A percentile compares a stretch with the other conserved stretches of the same genome.
phyloP scores from a whole-genome alignment of 345 rosid species.

The Citrus glauca region DNA sequence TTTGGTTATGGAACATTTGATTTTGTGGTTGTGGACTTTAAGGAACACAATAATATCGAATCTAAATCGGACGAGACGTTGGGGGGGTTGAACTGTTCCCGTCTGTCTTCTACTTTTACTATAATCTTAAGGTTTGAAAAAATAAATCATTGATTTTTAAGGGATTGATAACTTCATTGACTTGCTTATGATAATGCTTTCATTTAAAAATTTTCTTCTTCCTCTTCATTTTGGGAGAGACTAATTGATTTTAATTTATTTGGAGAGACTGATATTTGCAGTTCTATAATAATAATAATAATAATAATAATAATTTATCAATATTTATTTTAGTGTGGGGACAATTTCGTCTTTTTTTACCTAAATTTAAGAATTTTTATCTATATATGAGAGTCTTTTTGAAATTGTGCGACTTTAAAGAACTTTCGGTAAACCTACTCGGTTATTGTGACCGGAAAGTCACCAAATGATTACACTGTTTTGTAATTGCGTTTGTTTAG shows the following conservation, averaged over 20 bases:
- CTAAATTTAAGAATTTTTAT: too few relatives aligned
- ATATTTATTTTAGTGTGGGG: not conserved
- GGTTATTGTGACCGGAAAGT: not conserved
- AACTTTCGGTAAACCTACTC: too few relatives aligned
- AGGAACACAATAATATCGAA: constrained; percentile 27
- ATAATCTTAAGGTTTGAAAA: not conserved
- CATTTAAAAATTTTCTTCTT: not conserved
- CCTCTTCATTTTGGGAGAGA: not conserved
- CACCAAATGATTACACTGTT: not conserved
- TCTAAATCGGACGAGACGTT: not conserved
- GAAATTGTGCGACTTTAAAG: too few relatives aligned
- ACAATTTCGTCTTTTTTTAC: too few relatives aligned
- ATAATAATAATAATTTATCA: not conserved
- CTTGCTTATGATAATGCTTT: not conserved
- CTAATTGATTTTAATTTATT: not conserved
- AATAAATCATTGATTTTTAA: not conserved
- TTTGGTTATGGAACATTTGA: constrained; percentile 19
- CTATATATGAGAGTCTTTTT: too few relatives aligned
- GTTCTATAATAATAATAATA: not conserved
- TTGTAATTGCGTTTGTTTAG: not conserved
- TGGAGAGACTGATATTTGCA: not conserved
- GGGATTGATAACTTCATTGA: constrained; percentile 17
- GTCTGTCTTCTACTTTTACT: not conserved
- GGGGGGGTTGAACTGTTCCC: not conserved
- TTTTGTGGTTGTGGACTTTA: constrained; percentile 27